Conservation (phyloP, 768 basidiomycete species). For the Tricholoma sp. region DNA sequence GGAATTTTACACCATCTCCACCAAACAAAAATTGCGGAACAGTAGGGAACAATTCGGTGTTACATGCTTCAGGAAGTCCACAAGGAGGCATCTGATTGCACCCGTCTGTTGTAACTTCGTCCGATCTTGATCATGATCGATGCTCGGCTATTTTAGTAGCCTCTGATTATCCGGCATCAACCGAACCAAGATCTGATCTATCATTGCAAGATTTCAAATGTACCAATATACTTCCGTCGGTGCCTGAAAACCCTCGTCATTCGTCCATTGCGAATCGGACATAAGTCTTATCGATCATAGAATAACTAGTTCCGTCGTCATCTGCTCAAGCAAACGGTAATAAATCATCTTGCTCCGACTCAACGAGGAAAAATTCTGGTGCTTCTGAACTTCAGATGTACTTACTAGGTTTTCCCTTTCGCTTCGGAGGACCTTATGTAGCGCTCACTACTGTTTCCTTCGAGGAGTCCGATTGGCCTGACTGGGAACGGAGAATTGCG, state of each 20-base stretch:
- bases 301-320: background rate
- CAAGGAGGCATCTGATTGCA: constrained; percentile 10
- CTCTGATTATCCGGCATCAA: constrained; percentile 12
- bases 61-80: constrained; percentile 5
- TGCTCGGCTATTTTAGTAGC: constrained; percentile 22
- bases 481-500: background rate
- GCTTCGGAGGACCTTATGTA: background rate
- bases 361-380: background rate
- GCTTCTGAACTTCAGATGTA: background rate
- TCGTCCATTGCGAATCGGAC: background rate
- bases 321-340: background rate
- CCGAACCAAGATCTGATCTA: constrained; percentile 18
- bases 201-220: constrained; percentile 2
- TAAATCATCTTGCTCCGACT: background rate
- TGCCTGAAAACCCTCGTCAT: constrained; percentile 19
- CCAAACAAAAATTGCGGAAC: background rate
- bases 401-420: background rate
- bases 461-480: background rate
- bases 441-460: background rate
- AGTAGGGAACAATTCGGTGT: constrained; percentile 1
- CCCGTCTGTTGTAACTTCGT: constrained; percentile 10
- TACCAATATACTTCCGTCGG: constrained; percentile 24
- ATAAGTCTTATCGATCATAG: constrained; percentile 5
- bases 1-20: constrained; percentile 2
- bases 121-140: constrained; percentile 35